A percentile compares a stretch with the other conserved stretches of the same genome.
Evolutionary conservation across 805 yeast species (phyloP).

Genomic region (Candida alai): DNA sequence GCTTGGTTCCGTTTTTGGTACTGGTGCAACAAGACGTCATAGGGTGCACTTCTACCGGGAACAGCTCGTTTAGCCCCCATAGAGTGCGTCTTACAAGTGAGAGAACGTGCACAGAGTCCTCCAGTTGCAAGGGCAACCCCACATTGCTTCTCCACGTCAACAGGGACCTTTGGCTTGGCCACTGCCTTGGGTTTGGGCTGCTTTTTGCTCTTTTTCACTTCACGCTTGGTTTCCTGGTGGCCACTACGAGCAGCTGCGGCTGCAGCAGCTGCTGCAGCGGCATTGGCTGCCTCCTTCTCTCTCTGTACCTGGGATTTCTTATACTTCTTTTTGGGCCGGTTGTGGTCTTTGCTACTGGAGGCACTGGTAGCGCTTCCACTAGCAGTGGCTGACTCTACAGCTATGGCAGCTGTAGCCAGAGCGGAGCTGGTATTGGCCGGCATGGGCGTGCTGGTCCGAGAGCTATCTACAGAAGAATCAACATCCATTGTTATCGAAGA

Average conservation of each 20-base stretch:
- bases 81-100: conserved; percentile 96
- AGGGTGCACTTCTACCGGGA: conserved; percentile 87
- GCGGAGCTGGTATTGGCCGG: conserved; percentile 13
- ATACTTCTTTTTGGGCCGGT: conserved; percentile 39
- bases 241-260: conserved; percentile 11
- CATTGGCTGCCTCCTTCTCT: conserved; percentile 45
- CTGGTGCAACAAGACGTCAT: conserved; percentile 80
- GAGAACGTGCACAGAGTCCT: conserved; percentile 92
- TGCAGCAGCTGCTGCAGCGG: conserved; percentile 44
- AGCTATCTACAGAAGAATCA: conserved; percentile 39
- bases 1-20: conserved; percentile 93
- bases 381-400: conserved; percentile 5
- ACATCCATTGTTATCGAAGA: conserved; percentile 19
- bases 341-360: conserved; percentile 2
- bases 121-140: conserved; percentile 94
- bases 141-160: conserved; percentile 91
- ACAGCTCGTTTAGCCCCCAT: conserved; percentile 98
- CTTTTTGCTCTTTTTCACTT: conserved; percentile 30
- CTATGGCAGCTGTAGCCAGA: neutral
- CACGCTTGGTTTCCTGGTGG: conserved; percentile 8
- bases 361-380: conserved; percentile 4
- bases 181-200: conserved; percentile 30
- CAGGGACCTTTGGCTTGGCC: conserved; percentile 71
- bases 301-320: conserved; percentile 41
- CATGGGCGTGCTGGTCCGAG: conserved; percentile 35